These are phyloP conservation scores for Pholiota conissans DNA, from an alignment of 768 basidiomycete genomes.

Conservation along the genomic window DNA sequence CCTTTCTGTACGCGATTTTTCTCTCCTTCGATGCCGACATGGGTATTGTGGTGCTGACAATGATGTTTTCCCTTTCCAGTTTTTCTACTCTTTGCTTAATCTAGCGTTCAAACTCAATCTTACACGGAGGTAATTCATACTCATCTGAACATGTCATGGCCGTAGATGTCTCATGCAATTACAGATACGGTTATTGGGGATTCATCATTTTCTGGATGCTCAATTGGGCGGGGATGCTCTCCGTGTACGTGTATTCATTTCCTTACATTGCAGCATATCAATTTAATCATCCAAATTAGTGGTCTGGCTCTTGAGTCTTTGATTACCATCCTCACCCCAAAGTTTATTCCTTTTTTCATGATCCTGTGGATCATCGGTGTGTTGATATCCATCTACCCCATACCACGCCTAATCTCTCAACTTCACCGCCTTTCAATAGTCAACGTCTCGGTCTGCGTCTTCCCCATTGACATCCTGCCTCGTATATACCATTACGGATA, in stretches of 20 bases:
- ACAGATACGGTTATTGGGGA: constrained; percentile 50
- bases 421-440: constrained; percentile 30
- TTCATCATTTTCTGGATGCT: constrained; percentile 76
- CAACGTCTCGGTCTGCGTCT: constrained; percentile 61
- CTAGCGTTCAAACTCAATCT: constrained; percentile 63
- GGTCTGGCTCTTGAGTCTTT: constrained; percentile 65
- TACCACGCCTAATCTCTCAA: background rate
- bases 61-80: constrained; percentile 26
- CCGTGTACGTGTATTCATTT: constrained; percentile 44
- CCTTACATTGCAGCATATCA: background rate
- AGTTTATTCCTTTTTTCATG: constrained; percentile 65
- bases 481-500: constrained; percentile 65
- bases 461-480: constrained; percentile 61
- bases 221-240: constrained; percentile 61
- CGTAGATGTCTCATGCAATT: background rate
- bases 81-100: constrained; percentile 63
- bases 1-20: constrained; percentile 30
- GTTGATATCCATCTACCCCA: constrained; percentile 6
- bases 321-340: constrained; percentile 56
- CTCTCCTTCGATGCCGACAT: background rate
- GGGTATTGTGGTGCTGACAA: no score
- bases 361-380: constrained; percentile 67
- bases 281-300: constrained; percentile 27
- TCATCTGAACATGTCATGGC: background rate
- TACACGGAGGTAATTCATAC: constrained; percentile 38